These are phyloP conservation scores for Xylaria sp. DNA, from an alignment of 2,329 filamentous ascomycete species.

Conservation along the genomic window DNA sequence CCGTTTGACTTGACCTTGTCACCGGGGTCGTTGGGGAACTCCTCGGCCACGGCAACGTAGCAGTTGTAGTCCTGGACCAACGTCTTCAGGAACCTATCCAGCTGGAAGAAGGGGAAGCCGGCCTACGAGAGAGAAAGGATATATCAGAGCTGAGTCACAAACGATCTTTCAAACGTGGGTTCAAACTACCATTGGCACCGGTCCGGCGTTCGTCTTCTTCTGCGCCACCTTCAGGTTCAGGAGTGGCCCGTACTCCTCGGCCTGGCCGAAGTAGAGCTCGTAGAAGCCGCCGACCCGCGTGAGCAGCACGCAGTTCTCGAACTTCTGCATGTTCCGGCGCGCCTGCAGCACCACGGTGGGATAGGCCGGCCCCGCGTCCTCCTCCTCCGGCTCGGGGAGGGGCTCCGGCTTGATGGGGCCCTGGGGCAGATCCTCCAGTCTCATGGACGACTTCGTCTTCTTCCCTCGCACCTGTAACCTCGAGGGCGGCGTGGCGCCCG, in stretches of 20 bases:
- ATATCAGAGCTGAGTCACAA: conserved; percentile 16
- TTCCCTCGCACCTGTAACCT: conserved; percentile 48
- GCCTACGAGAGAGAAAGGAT: conserved; percentile 55
- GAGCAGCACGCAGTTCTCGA: conserved; percentile 85
- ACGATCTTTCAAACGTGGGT: conserved; percentile 14
- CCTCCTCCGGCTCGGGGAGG: conserved; percentile 36
- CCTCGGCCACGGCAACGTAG: conserved; percentile 92
- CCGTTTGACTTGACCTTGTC: conserved; percentile 75
- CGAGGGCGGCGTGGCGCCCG: background rate
- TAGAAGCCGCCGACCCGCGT: conserved; percentile 96
- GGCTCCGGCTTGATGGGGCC: conserved; percentile 40
- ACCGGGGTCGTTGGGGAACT: conserved; percentile 75
- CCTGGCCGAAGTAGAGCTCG: conserved; percentile 96
- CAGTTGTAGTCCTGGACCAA: conserved; percentile 89
- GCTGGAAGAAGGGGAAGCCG: conserved; percentile 90
- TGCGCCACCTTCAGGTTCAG: conserved; percentile 84
- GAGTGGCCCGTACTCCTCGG: conserved; percentile 82
- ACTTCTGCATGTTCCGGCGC: conserved; percentile 85
- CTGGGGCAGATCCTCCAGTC: conserved; percentile 60
- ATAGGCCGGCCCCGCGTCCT: conserved; percentile 60
- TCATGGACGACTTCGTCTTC: conserved; percentile 58
- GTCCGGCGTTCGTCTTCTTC: conserved; percentile 77
- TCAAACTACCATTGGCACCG: conserved; percentile 77
- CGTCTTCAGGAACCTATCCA: conserved; percentile 90
- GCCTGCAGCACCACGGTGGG: conserved; percentile 90